A percentile compares a stretch with the other conserved stretches of the same genome.
Conservation (phyloP, 2,329 filamentous ascomycete genomes). For the Fusarium lyarnte region DNA sequence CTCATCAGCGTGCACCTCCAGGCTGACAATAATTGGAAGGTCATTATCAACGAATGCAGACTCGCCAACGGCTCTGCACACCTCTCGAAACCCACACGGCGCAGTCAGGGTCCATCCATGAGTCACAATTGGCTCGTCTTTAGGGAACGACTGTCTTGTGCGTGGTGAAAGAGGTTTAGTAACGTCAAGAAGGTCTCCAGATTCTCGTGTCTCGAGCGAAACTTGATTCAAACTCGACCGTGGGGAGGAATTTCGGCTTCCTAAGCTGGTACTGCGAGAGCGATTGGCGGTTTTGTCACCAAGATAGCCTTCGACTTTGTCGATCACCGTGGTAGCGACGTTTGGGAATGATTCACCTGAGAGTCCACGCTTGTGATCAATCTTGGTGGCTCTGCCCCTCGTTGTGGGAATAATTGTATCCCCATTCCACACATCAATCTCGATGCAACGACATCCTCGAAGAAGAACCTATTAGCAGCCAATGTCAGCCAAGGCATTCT, state of each 20-base stretch:
- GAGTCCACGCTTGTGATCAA: constrained; percentile 57
- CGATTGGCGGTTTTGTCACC: constrained; percentile 46
- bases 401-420: constrained; percentile 52
- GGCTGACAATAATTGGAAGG: constrained; percentile 87
- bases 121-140: constrained; percentile 79
- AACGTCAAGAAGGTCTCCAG: constrained; percentile 49
- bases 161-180: constrained; percentile 38
- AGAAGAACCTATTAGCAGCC: constrained; percentile 67
- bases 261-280: constrained; percentile 53
- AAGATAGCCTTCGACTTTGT: constrained; percentile 49
- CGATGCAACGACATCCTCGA: constrained; percentile 86
- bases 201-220: constrained; percentile 45
- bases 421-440: constrained; percentile 95
- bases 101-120: constrained; percentile 87
- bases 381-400: constrained; percentile 51
- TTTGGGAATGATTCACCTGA: constrained; percentile 60
- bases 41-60: constrained; percentile 80
- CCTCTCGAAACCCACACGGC: constrained; percentile 86
- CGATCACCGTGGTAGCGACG: constrained; percentile 53
- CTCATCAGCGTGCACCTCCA: constrained; percentile 86
- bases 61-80: constrained; percentile 82
- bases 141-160: constrained; percentile 44
- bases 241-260: constrained; percentile 48
- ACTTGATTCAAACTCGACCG: constrained; percentile 44
- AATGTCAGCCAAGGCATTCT: background rate